Base-by-base conservation (phyloP, 2,329 filamentous ascomycete species). In the Pseudogymnoascus sp. region DNA sequence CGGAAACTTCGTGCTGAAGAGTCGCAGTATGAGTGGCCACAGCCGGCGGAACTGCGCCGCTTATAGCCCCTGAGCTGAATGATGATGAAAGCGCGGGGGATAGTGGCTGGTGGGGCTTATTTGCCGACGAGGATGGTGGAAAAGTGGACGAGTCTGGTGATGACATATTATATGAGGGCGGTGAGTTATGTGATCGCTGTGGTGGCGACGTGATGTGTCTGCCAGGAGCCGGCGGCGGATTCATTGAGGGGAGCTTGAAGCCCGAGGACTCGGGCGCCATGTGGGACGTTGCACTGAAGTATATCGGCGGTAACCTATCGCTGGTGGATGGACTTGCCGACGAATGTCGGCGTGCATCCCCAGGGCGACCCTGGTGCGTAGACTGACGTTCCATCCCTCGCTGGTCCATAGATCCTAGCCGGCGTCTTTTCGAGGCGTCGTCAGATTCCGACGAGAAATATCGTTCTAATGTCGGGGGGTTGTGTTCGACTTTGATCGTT, bases 1-100 rank as follows among this genome's bases (percentile, higher is more conserved):
- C 72, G 14, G 78, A 81, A 38, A 83, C 75, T 68, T 83, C 79
- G 67, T 82, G 80, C 66, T 83, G 82, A 6, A 84, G 73, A 59
- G 69, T 68, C 12, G 70, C 69, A 12, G 71, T 66, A 60, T 72
- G 70, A 4, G 49, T 55, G n/a, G 49, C 49, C 2, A 55, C 49
- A 4, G 66, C 66, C 58, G 70, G 69, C 49, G 72, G 64, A 49
- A 70, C 71, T 19, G 49, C 63, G 55, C 72, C 70, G 7, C 67
- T 33, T 11, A 33, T n/a, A 16, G 58, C 28, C 6, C 35, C 35
- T 19, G 39, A 38, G 7, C 30, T 9, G 66, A 62, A 45, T n/a
- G 42, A 36, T 64, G 67, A n/a, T 7, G 66, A 45, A 22, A 62
- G 61, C 12, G 71, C 69, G 5, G 69, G 67, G 33, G 69, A 69